Conservation (phyloP, 441 rosid genomes). For the Bocquillonia castaneifolia region DNA sequence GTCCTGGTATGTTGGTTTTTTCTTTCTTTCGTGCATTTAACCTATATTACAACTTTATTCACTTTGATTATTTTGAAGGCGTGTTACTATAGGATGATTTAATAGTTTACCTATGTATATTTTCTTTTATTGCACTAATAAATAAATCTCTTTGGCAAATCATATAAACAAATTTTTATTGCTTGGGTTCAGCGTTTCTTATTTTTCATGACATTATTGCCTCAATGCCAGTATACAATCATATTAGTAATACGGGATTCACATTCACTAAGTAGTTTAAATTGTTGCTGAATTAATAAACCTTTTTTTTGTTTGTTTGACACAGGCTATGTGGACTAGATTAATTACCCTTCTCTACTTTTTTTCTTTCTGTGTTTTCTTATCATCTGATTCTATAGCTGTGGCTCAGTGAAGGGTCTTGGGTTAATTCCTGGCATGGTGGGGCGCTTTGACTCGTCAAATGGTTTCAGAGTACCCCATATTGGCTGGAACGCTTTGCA, state of each 20-base stretch:
- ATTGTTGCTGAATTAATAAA: background rate
- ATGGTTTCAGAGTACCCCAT: slow-evolving; percentile 80
- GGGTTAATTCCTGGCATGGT: slow-evolving; percentile 91
- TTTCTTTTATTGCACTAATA: background rate
- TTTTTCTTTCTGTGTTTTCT: background rate
- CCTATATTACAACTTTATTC: background rate
- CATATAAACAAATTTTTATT: background rate
- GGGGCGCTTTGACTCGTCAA: slow-evolving; percentile 75
- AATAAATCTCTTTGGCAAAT: background rate
- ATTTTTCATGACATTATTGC: background rate
- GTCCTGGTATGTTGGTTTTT: slow-evolving; percentile 48
- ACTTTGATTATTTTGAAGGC: background rate
- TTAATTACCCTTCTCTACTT: background rate
- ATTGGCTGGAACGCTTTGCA: slow-evolving; percentile 98
- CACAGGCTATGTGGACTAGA: background rate
- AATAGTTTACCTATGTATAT: background rate
- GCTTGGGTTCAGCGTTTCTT: background rate
- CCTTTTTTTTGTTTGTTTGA: background rate
- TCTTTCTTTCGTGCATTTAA: background rate
- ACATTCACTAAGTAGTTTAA: background rate
- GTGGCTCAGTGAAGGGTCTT: slow-evolving; percentile 71
- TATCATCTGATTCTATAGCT: slow-evolving; percentile 6
- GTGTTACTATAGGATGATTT: background rate
- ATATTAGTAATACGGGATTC: no score
- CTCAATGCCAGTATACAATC: background rate